Evolutionary conservation across 371 early-diverging fungal genomes (phyloP).

Genomic region (Apophysomyces trapeziformis): DNA sequence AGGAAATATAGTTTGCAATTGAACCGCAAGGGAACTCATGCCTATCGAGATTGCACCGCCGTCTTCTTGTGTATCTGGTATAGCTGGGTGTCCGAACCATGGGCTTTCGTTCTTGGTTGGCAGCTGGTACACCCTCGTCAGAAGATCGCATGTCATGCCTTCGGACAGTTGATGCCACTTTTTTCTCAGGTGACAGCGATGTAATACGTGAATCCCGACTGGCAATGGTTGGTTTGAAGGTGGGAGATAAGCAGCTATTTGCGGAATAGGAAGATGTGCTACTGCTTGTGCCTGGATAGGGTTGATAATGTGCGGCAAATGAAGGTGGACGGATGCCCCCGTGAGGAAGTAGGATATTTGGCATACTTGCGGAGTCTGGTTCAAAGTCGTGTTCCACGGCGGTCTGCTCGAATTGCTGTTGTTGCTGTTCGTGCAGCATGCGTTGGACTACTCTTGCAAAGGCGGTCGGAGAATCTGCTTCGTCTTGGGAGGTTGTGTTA

Average conservation of each 20-base stretch:
- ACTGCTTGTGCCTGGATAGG: conserved; percentile 11
- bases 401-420: conserved; percentile 9
- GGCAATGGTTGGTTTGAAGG: conserved; percentile 27
- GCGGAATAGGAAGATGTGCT: conserved; percentile 18
- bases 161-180: conserved; percentile 4
- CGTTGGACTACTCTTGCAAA: conserved; percentile 27
- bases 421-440: conserved; percentile 21
- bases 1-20: conserved; percentile 2
- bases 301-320: conserved; percentile 23
- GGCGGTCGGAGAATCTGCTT: conserved; percentile 20
- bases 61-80: conserved; percentile 24
- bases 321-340: conserved; percentile 40
- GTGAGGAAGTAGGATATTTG: conserved; percentile 41
- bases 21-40: conserved; percentile 3
- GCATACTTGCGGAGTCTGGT: conserved; percentile 32
- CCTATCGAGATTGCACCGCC: conserved; percentile 40
- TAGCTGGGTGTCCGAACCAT: conserved; percentile 1
- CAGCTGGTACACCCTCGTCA: conserved; percentile 13
- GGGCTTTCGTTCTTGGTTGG: not conserved
- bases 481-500: conserved; percentile 25
- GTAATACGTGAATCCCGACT: conserved; percentile 21
- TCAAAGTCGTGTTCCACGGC: conserved; percentile 24
- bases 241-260: conserved; percentile 13
- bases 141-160: conserved; percentile 18
- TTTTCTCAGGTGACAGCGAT: conserved; percentile 21